phyloP scores from a whole-genome alignment of 306 rosid species.

The Cicer yamashitae region DNA sequence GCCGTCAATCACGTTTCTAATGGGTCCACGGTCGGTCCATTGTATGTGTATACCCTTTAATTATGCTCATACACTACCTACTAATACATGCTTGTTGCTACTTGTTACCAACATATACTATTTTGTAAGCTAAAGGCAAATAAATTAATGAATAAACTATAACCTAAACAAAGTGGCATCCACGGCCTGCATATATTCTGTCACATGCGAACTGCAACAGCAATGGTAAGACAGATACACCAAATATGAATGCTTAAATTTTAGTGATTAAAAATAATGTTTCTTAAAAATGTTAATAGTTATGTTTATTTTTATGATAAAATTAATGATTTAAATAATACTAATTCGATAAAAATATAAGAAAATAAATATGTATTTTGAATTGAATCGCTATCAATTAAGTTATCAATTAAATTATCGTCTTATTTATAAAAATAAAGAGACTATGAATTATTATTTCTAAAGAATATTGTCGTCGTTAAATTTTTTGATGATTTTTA shows the following conservation, averaged over 20 bases:
- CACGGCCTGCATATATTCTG: not conserved
- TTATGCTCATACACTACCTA: slow-evolving; percentile 1
- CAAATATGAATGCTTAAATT: not conserved
- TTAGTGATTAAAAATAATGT: too few species aligned
- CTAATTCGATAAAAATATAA: too few species aligned
- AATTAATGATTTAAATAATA: too few species aligned
- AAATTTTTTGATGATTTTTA: too few species aligned
- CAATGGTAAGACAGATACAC: not conserved
- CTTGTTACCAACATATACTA: not conserved
- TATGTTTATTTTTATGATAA: too few species aligned
- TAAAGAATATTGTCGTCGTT: too few species aligned
- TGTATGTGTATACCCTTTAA: not conserved
- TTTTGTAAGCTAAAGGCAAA: not conserved
- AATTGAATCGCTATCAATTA: too few species aligned
- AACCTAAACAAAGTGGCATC: not conserved
- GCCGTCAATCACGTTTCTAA: slow-evolving; percentile 57
- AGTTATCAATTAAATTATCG: too few species aligned
- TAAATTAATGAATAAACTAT: not conserved
- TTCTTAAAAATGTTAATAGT: too few species aligned
- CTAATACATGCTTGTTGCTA: not conserved
- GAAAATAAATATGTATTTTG: too few species aligned
- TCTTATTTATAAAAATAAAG: too few species aligned
- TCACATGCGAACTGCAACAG: slow-evolving; percentile 2
- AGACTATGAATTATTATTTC: too few species aligned
- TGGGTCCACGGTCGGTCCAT: slow-evolving; percentile 34